Conservation (phyloP, 139 green algal species). For the Volvox reticuliferus region DNA sequence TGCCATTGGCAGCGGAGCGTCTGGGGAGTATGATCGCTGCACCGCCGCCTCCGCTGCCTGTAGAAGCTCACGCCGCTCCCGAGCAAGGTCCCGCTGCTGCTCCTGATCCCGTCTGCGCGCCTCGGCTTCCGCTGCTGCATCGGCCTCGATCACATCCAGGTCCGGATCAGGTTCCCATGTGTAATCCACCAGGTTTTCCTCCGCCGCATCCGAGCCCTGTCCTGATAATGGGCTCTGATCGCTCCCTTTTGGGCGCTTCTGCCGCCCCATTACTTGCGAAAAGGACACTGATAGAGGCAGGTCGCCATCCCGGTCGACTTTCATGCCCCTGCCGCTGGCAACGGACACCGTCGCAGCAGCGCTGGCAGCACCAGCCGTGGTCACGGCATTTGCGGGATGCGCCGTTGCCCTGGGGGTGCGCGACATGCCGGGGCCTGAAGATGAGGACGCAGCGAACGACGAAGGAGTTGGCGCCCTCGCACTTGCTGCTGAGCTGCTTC, state of each 20-base stretch:
- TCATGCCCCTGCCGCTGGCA: not conserved
- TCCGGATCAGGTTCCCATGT: slow-evolving; percentile 38
- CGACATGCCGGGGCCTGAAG: too few species aligned
- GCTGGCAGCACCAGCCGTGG: not conserved
- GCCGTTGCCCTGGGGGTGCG: too few species aligned
- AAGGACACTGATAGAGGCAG: slow-evolving; percentile 16
- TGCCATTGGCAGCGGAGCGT: not conserved
- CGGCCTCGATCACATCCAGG: slow-evolving; percentile 42
- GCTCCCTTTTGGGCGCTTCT: not conserved
- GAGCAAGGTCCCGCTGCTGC: not conserved
- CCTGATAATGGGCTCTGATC: not conserved
- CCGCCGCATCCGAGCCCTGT: not conserved
- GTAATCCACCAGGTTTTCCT: slow-evolving; percentile 44
- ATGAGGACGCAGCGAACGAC: too few species aligned
- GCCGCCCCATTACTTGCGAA: slow-evolving; percentile 6
- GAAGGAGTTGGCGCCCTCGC: too few species aligned
- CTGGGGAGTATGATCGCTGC: not conserved
- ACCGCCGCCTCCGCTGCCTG: slow-evolving; percentile 4
- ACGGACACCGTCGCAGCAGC: not conserved
- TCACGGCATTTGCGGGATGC: too few species aligned
- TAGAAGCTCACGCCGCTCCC: not conserved
- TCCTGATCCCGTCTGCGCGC: not conserved
- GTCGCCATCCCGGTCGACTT: not conserved
- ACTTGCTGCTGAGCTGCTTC: too few species aligned
- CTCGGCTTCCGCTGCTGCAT: not conserved